Evolutionary conservation across 768 basidiomycete species (phyloP).

Genomic region (Russula sp.): DNA sequence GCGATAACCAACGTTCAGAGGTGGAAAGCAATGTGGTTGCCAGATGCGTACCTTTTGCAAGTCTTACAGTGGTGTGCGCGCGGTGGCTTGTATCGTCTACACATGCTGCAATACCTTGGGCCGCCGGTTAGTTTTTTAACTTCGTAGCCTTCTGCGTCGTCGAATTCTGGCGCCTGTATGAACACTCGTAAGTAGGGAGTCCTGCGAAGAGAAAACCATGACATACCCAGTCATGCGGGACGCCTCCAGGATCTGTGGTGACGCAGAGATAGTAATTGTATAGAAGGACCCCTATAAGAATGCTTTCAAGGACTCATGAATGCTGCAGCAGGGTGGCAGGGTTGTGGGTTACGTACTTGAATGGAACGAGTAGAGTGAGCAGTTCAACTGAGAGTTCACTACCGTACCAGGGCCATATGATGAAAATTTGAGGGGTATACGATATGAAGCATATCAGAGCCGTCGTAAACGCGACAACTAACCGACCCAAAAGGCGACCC

Average conservation of each 20-base stretch:
- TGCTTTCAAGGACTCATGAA: constrained; percentile 38
- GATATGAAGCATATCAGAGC: constrained; percentile 81
- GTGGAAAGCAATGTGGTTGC: not conserved
- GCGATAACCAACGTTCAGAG: not conserved
- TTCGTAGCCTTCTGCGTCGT: constrained; percentile 66
- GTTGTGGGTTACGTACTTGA: constrained; percentile 61
- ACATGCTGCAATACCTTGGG: constrained; percentile 83
- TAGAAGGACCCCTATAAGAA: constrained; percentile 67
- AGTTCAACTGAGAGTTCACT: constrained; percentile 66
- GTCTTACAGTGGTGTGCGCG: constrained; percentile 89
- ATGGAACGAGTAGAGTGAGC: constrained; percentile 70
- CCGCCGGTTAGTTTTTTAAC: constrained; percentile 83
- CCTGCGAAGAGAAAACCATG: not conserved
- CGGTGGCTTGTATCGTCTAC: constrained; percentile 80
- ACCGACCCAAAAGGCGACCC: constrained; percentile 47
- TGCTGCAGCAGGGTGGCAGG: not conserved
- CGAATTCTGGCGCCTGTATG: constrained; percentile 66
- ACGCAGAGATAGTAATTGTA: constrained; percentile 90
- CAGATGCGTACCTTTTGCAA: constrained; percentile 63
- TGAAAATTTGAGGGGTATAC: constrained; percentile 82
- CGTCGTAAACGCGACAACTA: constrained; percentile 65
- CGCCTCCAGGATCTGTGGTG: constrained; percentile 74
- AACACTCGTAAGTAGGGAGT: not conserved
- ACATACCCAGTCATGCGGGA: constrained; percentile 74
- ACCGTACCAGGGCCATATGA: constrained; percentile 94